Conservation (phyloP, 1,139 yeast species). For the Saccharomyces hybrid region DNA sequence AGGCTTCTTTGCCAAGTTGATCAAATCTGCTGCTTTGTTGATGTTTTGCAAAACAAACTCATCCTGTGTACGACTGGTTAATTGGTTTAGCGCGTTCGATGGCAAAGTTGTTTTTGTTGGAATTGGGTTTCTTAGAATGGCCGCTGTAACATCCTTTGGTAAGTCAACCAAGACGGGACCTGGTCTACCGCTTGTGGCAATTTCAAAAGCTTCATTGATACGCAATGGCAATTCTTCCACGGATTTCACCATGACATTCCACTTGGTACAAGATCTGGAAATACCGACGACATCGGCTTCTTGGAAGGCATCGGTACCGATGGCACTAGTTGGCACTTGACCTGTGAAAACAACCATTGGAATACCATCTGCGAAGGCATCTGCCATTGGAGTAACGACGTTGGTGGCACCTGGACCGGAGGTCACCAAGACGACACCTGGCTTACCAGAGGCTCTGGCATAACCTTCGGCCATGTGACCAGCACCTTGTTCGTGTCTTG, state of each 20-base stretch:
- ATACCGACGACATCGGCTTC: constrained; percentile 98
- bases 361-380: constrained; percentile 93
- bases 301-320: constrained; percentile 98
- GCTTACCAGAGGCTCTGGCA: constrained; percentile 89
- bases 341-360: constrained; percentile 98
- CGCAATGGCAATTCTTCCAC: constrained; percentile 92
- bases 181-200: constrained; percentile 92
- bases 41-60: constrained; percentile 74
- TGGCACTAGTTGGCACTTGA: constrained; percentile 90
- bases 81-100: constrained; percentile 61
- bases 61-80: constrained; percentile 64
- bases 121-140: constrained; percentile 75
- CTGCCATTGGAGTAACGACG: constrained; percentile 95
- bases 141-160: constrained; percentile 96
- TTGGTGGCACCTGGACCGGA: constrained; percentile 99
- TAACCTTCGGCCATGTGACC: constrained; percentile 99
- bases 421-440: constrained; percentile 97
- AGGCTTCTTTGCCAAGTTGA: constrained; percentile 81
- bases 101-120: constrained; percentile 84
- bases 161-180: constrained; percentile 97
- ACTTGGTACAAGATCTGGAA: constrained; percentile 92
- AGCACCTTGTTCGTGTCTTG: constrained; percentile 98
- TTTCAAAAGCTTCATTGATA: constrained; percentile 95
- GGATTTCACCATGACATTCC: constrained; percentile 97
- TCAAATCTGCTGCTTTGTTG: constrained; percentile 64